Evolutionary conservation across 106 monocot genomes (phyloP).

Genomic region (Dendrobium catenatum): DNA sequence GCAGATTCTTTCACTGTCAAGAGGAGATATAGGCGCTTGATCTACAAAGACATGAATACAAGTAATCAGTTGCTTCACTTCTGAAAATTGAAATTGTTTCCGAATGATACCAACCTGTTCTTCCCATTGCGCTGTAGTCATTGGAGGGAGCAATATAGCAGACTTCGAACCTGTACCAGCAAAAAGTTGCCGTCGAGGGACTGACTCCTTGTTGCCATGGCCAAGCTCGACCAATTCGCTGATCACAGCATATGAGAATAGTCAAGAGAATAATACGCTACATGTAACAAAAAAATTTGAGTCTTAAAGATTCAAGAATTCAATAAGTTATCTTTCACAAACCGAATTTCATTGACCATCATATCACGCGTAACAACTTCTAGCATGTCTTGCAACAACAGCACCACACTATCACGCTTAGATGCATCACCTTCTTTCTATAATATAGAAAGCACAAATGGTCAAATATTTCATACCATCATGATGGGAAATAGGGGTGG

Average conservation of each 20-base stretch:
- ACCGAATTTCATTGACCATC: slow-evolving; percentile 97
- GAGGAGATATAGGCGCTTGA: slow-evolving; percentile 79
- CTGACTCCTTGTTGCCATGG: slow-evolving; percentile 88
- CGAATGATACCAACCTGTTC: slow-evolving; percentile 57
- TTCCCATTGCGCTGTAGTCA: slow-evolving; percentile 92
- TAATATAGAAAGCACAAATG: not conserved
- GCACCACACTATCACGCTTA: slow-evolving; percentile 68
- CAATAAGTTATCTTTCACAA: slow-evolving; percentile 10
- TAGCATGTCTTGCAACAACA: slow-evolving; percentile 95
- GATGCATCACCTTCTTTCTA: slow-evolving; percentile 88
- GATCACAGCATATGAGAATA: slow-evolving; percentile 4
- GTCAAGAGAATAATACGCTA: not conserved
- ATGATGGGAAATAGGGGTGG: not conserved
- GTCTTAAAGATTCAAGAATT: not conserved
- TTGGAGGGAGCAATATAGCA: slow-evolving; percentile 75
- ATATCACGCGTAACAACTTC: slow-evolving; percentile 99
- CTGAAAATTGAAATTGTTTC: not conserved
- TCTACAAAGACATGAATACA: slow-evolving; percentile 35
- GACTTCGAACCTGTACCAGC: slow-evolving; percentile 89
- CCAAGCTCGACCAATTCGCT: slow-evolving; percentile 96
- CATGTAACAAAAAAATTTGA: not conserved
- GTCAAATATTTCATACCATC: not conserved
- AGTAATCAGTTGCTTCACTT: not conserved
- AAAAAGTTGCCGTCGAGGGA: slow-evolving; percentile 87
- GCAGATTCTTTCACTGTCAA: slow-evolving; percentile 97